phyloP scores from a whole-genome alignment of 2,329 filamentous ascomycete species.

The Diaporthe amygdali region DNA sequence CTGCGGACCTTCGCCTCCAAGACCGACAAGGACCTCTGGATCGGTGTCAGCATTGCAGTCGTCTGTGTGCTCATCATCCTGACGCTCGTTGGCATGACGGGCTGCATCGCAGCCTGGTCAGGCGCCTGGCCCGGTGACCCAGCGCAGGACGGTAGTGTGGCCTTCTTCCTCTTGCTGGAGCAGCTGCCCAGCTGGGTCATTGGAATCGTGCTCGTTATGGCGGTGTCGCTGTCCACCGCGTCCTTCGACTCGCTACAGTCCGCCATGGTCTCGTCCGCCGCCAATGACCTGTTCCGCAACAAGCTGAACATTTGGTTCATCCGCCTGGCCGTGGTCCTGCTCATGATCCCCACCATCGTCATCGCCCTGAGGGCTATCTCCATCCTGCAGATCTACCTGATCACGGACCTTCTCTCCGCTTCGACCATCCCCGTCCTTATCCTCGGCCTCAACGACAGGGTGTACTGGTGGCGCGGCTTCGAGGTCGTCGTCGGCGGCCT shows the following conservation, averaged over 20 bases:
- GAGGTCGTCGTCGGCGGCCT: slow-evolving; percentile 81
- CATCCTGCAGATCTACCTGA: slow-evolving; percentile 82
- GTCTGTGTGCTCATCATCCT: slow-evolving; percentile 71
- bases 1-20: slow-evolving; percentile 81
- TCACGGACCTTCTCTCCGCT: slow-evolving; percentile 80
- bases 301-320: slow-evolving; percentile 77
- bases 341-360: slow-evolving; percentile 77
- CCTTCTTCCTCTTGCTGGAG: slow-evolving; percentile 77
- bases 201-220: slow-evolving; percentile 81
- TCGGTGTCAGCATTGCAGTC: slow-evolving; percentile 74
- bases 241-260: slow-evolving; percentile 83
- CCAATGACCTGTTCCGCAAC: slow-evolving; percentile 86
- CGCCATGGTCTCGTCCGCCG: slow-evolving; percentile 84
- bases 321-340: slow-evolving; percentile 68
- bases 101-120: slow-evolving; percentile 79
- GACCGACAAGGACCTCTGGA: slow-evolving; percentile 78
- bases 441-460: slow-evolving; percentile 69
- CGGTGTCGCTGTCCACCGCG: slow-evolving; percentile 75
- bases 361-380: slow-evolving; percentile 76
- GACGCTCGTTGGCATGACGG: slow-evolving; percentile 73
- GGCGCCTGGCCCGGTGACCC: slow-evolving; percentile 71
- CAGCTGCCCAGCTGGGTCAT: slow-evolving; percentile 81
- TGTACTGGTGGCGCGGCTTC: slow-evolving; percentile 79
- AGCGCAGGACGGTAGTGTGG: slow-evolving; percentile 65
- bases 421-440: slow-evolving; percentile 76